These are phyloP conservation scores for Flaveria bidentis DNA, from an alignment of 129 eudicot genomes.

Conservation along the genomic window DNA sequence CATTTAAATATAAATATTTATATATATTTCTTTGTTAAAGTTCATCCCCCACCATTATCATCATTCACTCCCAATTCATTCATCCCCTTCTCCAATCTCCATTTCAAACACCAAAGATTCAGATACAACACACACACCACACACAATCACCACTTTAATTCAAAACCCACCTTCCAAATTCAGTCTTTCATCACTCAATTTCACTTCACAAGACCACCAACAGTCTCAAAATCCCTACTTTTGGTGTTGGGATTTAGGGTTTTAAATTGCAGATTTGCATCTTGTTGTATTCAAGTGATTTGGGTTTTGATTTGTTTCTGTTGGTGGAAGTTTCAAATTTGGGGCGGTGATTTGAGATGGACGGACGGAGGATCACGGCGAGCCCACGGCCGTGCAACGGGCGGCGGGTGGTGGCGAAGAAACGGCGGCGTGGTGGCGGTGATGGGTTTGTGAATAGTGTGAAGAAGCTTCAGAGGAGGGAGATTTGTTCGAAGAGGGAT, in stretches of 20 bases:
- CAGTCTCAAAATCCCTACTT: conserved; percentile 23
- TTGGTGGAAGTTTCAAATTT: neutral
- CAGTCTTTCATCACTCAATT: neutral
- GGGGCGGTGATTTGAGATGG: conserved; percentile 42
- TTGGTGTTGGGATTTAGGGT: conserved; percentile 30
- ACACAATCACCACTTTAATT: neutral
- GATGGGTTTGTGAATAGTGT: conserved; percentile 95
- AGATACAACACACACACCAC: neutral
- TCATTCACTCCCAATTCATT: neutral
- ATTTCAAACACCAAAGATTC: neutral
- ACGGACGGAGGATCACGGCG: conserved; percentile 88
- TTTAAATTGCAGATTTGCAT: conserved; percentile 3
- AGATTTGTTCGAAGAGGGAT: conserved; percentile 80
- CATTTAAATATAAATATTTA: too few relatives aligned
- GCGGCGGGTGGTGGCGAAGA: conserved; percentile 86
- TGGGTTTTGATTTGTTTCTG: conserved; percentile 17
- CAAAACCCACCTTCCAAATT: neutral
- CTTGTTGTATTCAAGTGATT: neutral
- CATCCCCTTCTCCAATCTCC: conserved; percentile 15
- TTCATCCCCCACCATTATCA: too few relatives aligned
- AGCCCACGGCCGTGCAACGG: conserved; percentile 87
- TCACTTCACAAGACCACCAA: conserved; percentile 17
- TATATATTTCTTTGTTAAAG: too few relatives aligned
- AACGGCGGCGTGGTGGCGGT: conserved; percentile 57
- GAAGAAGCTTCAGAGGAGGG: conserved; percentile 86